Evolutionary conservation across 768 basidiomycete species (phyloP), one percentile per base, ranked within the genome.

Genomic region (Suillus subalutaceus): DNA sequence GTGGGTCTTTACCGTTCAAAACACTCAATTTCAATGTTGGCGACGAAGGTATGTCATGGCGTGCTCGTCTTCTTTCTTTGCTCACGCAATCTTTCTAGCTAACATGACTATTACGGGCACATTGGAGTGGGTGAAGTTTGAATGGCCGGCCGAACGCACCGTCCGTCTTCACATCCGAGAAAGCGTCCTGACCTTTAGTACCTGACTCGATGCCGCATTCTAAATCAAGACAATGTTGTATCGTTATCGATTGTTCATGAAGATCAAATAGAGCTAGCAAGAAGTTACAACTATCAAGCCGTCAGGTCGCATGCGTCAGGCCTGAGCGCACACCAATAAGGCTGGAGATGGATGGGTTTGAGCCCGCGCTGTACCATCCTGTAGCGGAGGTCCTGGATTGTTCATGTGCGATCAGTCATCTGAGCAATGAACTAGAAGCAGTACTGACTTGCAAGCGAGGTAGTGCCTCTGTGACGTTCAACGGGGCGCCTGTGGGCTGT

Each of bases 1-100:
- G 85, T 32, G 92, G 94, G 18, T 90, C 90, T 0, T 85, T 91
- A 58, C 94, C 97, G 1, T 99, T 87, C 83, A 99, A 97, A 78
- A 90, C 89, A 4, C 83, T 96, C 60, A 85, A 86, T 46, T 97
- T 97, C 77, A 90, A 92, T 66, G 83, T 97, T 12, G 94, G 93
- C 0, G 86, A 89, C 56, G 91, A 91, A 73, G 92, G 96, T 94
- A 70, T 72, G 87, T 76, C 23, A 32, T 6, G 6, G 43, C 6
- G 12, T 56, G 20, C n/a, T 15, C 23, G 30, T 64, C 6, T 13
- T 6, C 15, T 46, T 32, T 15, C 26, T 4, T 48, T 44, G 16
- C 58, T 62, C 6, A 32, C 35, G 12, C 44, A 63, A 16, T 44
- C 35, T 30, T 57, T 61, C 0, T 64, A 88, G 89, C 80, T 0